Percentiles rank a stretch among this genome's conserved stretches.
phyloP scores from a whole-genome alignment of 176 grass and related monocot species.

The Juncus inflexus region DNA sequence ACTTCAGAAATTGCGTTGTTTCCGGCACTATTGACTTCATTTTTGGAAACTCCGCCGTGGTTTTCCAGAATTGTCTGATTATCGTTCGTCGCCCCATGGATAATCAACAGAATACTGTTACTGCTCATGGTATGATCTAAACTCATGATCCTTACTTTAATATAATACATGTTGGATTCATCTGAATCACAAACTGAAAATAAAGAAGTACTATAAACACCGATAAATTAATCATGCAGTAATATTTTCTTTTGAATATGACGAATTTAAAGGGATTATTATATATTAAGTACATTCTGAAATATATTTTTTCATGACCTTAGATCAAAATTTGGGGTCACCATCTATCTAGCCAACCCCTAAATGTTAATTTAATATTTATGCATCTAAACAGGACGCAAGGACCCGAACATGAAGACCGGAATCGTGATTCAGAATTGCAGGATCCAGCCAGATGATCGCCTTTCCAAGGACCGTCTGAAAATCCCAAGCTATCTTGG shows the following conservation, averaged over 20 bases:
- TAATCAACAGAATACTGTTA: constrained; percentile 72
- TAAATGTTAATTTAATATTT: too few relatives aligned
- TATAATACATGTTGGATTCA: not conserved
- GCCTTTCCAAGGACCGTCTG: constrained; percentile 43
- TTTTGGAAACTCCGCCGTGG: constrained; percentile 68
- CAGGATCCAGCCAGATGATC: constrained; percentile 52
- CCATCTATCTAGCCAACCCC: too few relatives aligned
- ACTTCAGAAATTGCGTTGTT: constrained; percentile 84
- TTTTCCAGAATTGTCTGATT: constrained; percentile 81
- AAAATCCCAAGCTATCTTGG: constrained; percentile 68
- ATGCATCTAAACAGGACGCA: constrained; percentile 23
- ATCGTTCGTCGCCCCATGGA: constrained; percentile 56
- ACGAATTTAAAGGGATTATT: not conserved
- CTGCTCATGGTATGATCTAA: constrained; percentile 40
- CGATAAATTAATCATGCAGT: too few relatives aligned
- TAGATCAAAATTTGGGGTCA: too few relatives aligned
- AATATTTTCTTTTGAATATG: not conserved
- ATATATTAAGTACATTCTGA: not conserved
- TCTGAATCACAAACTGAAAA: not conserved
- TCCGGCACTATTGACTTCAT: constrained; percentile 90
- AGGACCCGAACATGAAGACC: constrained; percentile 62
- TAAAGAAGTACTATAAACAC: too few relatives aligned
- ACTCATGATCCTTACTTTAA: not conserved
- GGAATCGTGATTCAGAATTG: constrained; percentile 85
- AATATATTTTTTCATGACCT: not conserved